These are phyloP conservation scores for Nyssa sinensis DNA, from an alignment of 148 eudicot genomes.

Conservation along the genomic window DNA sequence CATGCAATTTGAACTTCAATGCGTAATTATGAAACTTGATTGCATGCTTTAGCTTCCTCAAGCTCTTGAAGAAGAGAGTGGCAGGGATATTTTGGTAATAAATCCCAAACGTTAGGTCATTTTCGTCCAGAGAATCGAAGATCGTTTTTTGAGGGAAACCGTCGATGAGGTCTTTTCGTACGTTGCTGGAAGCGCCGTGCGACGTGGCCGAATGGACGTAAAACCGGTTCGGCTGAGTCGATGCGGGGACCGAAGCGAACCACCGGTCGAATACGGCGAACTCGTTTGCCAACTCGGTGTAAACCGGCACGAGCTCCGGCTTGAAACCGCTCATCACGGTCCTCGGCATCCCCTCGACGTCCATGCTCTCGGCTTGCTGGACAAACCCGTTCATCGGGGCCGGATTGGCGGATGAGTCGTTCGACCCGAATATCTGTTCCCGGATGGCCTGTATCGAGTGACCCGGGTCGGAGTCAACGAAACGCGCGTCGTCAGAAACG, in stretches of 20 bases:
- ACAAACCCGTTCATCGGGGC: slow-evolving; percentile 97
- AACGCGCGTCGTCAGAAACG: slow-evolving; percentile 64
- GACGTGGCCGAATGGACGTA: slow-evolving; percentile 95
- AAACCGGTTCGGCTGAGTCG: slow-evolving; percentile 97
- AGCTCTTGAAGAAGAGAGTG: slow-evolving; percentile 71
- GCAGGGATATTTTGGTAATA: slow-evolving; percentile 98
- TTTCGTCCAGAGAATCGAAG: slow-evolving; percentile 89
- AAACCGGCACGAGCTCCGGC: slow-evolving; percentile 62
- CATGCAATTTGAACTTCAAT: slow-evolving; percentile 67
- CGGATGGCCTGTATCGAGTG: slow-evolving; percentile 93
- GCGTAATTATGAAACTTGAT: slow-evolving; percentile 57
- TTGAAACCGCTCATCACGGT: slow-evolving; percentile 89
- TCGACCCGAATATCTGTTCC: slow-evolving; percentile 85
- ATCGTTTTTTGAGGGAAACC: slow-evolving; percentile 92
- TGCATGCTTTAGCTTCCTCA: slow-evolving; percentile 61
- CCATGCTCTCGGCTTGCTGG: slow-evolving; percentile 72
- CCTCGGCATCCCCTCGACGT: slow-evolving; percentile 38
- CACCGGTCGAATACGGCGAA: slow-evolving; percentile 86
- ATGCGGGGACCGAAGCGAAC: slow-evolving; percentile 98
- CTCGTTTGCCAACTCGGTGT: slow-evolving; percentile 75
- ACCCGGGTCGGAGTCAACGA: slow-evolving; percentile 86
- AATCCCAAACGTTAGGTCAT: slow-evolving; percentile 69
- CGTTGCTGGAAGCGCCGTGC: slow-evolving; percentile 93
- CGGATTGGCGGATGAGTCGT: slow-evolving; percentile 39
- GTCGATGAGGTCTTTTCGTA: slow-evolving; percentile 67